A percentile compares a stretch with the other conserved stretches of the same genome.
Evolutionary conservation across 805 yeast genomes (phyloP).

Genomic region (Candida krabiensis): DNA sequence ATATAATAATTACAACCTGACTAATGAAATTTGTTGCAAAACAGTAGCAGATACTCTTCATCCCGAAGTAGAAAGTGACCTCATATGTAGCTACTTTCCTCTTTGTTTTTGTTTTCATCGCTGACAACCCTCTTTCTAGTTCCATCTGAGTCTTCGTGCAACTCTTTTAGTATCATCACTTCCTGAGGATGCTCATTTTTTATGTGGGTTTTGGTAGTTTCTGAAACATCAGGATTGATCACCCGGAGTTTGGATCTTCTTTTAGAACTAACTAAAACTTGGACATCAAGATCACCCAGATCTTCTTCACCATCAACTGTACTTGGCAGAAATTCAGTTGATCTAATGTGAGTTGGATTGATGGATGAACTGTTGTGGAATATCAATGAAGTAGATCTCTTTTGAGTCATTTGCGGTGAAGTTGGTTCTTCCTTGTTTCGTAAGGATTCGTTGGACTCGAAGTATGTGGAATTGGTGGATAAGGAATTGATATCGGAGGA

Average conservation of each 20-base stretch:
- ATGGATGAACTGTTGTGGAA: slow-evolving; percentile 13
- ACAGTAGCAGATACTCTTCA: no score
- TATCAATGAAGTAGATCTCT: slow-evolving; percentile 15
- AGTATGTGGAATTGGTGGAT: slow-evolving; percentile 15
- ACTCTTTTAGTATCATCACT: not conserved
- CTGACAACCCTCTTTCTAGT: slow-evolving; percentile 30
- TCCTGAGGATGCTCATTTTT: not conserved
- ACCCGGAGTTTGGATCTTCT: slow-evolving; percentile 60
- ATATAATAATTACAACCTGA: no score
- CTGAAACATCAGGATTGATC: slow-evolving; percentile 52
- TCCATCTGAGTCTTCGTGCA: slow-evolving; percentile 5
- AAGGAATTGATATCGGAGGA: slow-evolving; percentile 12
- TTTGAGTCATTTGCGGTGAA: slow-evolving; percentile 4
- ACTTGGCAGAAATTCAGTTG: slow-evolving; percentile 22
- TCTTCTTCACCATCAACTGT: slow-evolving; percentile 39
- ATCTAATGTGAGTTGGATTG: slow-evolving; percentile 14
- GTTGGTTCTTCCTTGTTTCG: slow-evolving; percentile 1
- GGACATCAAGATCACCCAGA: slow-evolving; percentile 60
- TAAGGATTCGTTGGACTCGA: slow-evolving; percentile 13
- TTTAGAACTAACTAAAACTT: slow-evolving; percentile 66
- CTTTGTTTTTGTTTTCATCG: slow-evolving; percentile 25
- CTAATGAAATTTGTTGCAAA: no score
- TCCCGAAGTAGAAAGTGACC: no score
- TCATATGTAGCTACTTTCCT: slow-evolving; percentile 15
- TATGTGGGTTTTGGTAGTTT: slow-evolving; percentile 1